Evolutionary conservation across 352 stramenopile species (phyloP), one percentile per base, ranked within the genome.

Genomic region (Globisporangium cederbergense): DNA sequence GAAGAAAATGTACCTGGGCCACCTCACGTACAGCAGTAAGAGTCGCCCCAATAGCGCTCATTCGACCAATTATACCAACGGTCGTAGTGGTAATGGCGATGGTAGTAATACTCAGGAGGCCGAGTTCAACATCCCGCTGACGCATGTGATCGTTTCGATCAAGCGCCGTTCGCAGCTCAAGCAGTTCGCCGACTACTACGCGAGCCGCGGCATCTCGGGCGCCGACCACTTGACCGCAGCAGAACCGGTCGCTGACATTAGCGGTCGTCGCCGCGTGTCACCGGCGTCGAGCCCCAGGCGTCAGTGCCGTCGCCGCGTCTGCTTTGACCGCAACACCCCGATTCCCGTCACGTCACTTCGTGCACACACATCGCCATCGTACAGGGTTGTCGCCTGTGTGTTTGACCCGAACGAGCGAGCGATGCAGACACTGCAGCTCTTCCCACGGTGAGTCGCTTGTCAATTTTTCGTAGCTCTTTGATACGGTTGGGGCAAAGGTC

Each of bases 121-220:
- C 14, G 67, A 67, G 9, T 73, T 87, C 55, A 88, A 88, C 52
- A 76, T 90, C 11, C 80, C 82, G 11, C 62, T 91, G 3, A 68
- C 80, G 3, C 82, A 91, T 16, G 78, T 91, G 14, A 86, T 91
- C 51, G 76, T 90, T 13, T 86, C 77, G 11, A 81, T 91, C 65
- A 89, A 91, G 61, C 79, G 82, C 0, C 77, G 82, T 6, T 68
- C 70, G 11, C 82, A 91, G 55, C 70, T 91, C 59, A 75, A 81
- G 57, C 77, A 89, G 52, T 91, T 91, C 51, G 79, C 82, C 9
- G 73, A 71, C 53, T 91, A 88, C 70, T 91, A 91, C 64, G 68
- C 72, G 10, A 85, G 74, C 63, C 78, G 81, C 18, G 82, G 82
- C 8, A 88, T 91, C 57, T 86, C 82, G 1, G 82, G 82, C 1